Base-by-base conservation (phyloP, 805 yeast genomes). In the Wickerhamiella sorbophila region DNA sequence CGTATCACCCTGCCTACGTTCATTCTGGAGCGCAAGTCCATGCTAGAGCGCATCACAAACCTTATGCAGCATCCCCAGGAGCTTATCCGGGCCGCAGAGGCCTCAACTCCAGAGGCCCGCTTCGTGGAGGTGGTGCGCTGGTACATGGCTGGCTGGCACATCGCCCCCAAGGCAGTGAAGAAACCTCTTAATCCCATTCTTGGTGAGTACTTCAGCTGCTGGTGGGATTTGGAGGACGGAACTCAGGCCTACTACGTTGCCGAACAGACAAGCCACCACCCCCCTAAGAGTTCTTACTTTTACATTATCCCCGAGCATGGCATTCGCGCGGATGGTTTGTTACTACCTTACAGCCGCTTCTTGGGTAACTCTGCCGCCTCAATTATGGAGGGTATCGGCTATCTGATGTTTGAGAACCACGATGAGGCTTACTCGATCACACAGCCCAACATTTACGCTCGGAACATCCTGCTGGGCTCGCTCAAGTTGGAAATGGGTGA, bases 241-340 rank as follows among this genome's bases (percentile, higher is more conserved):
- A 58, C 70, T 4, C 71, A 71, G 40, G 94, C 95, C 0, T 88
- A 72, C 58, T 91, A 88, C 59, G 62, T 88, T 17, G 70, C 96
- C 1, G 98, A 91, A 60, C 98, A 91, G 60, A 87, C 96, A 0
- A 82, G 94, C 26, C 98, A 91, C 56, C 98, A 91, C 58, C 97
- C 98, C n/a, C 98, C 98, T 12, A 81, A 91, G 58, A 84, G 95
- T 0, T 79, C 94, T 0, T 91, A 88, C 61, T 91, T 86, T 57
- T 91, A 84, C 58, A 67, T 79, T 61, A 72, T 83, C 31, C 98
- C 98, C 0, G 80, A 75, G 44, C 72, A 73, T 44, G 74, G 74
- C 50, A 82, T 91, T 44, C 73, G 91, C 48, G 85, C 79, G 18
- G 98, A 91, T 55, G 98, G 98, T 24, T 71, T 80, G 12, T 75